These are phyloP conservation scores for Baorangia bicolor DNA, from an alignment of 768 basidiomycete species.

Conservation along the genomic window DNA sequence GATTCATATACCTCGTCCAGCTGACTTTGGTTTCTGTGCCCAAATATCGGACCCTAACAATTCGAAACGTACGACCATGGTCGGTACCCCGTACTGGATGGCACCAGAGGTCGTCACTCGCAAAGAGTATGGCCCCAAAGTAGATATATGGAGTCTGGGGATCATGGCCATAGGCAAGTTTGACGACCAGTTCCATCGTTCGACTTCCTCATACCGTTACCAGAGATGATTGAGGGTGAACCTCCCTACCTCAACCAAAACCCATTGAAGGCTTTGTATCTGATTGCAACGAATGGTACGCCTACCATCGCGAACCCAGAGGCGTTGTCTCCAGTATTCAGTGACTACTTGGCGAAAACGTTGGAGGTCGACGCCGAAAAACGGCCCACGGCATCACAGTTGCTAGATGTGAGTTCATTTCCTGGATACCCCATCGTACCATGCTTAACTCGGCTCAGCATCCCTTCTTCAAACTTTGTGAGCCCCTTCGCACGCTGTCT, in stretches of 20 bases:
- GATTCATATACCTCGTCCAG: conserved; percentile 39
- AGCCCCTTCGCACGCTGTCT: conserved; percentile 81
- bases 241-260: conserved; percentile 97
- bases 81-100: conserved; percentile 99
- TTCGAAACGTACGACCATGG: conserved; percentile 96
- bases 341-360: conserved; percentile 83
- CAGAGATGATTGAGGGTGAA: conserved; percentile 98
- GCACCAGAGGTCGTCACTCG: conserved; percentile 97
- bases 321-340: conserved; percentile 71
- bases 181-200: neutral
- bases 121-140: conserved; percentile 97
- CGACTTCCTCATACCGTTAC: conserved; percentile 4
- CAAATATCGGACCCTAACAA: conserved; percentile 89
- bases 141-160: conserved; percentile 96
- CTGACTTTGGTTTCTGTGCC: conserved; percentile 98
- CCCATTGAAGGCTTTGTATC: conserved; percentile 92
- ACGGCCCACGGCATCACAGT: conserved; percentile 79
- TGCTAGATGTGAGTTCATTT: conserved; percentile 60
- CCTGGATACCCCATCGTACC: neutral
- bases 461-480: conserved; percentile 84
- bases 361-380: conserved; percentile 95
- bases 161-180: conserved; percentile 91
- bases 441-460: conserved; percentile 47
- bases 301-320: conserved; percentile 94
- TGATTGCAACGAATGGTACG: conserved; percentile 98